These are phyloP conservation scores for Metschnikowia orientalis DNA, from an alignment of 805 yeast genomes.

Conservation along the genomic window DNA sequence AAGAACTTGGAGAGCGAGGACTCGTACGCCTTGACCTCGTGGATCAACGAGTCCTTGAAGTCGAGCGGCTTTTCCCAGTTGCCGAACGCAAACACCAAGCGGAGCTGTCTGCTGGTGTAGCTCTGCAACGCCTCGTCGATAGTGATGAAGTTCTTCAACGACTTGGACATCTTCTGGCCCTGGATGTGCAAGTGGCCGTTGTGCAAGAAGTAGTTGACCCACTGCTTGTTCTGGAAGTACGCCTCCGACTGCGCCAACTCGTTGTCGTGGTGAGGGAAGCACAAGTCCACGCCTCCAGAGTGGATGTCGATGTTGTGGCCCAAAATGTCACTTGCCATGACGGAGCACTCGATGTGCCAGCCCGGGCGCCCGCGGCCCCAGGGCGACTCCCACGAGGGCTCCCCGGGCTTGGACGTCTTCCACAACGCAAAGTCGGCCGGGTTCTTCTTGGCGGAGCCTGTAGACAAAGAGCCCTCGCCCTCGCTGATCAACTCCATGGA, in stretches of 20 bases:
- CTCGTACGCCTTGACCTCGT: conserved; percentile 76
- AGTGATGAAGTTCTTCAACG: conserved; percentile 91
- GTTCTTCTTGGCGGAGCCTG: conserved; percentile 56
- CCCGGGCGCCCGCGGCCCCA: conserved; percentile 99
- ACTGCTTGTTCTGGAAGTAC: conserved; percentile 78
- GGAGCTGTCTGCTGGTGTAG: conserved; percentile 74
- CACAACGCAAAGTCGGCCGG: conserved; percentile 92
- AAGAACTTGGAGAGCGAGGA: conserved; percentile 76
- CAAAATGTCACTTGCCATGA: conserved; percentile 89
- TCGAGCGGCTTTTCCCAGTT: conserved; percentile 93
- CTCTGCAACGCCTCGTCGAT: conserved; percentile 79
- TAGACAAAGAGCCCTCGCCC: conserved; percentile 83
- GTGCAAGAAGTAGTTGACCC: conserved; percentile 96
- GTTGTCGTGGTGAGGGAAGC: conserved; percentile 98
- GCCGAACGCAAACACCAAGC: conserved; percentile 85
- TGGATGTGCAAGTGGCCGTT: conserved; percentile 97
- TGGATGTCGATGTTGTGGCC: conserved; percentile 89
- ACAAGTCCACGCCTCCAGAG: conserved; percentile 94
- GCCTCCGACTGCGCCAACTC: conserved; percentile 98
- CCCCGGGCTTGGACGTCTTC: conserved; percentile 96
- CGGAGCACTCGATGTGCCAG: conserved; percentile 99
- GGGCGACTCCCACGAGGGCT: conserved; percentile 91
- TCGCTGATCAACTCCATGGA: conserved; percentile 80
- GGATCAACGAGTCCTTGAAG: conserved; percentile 75
- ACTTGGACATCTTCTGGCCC: conserved; percentile 97